These are phyloP conservation scores for Curvularia sp. DNA, from an alignment of 2,329 filamentous ascomycete genomes.

Conservation along the genomic window DNA sequence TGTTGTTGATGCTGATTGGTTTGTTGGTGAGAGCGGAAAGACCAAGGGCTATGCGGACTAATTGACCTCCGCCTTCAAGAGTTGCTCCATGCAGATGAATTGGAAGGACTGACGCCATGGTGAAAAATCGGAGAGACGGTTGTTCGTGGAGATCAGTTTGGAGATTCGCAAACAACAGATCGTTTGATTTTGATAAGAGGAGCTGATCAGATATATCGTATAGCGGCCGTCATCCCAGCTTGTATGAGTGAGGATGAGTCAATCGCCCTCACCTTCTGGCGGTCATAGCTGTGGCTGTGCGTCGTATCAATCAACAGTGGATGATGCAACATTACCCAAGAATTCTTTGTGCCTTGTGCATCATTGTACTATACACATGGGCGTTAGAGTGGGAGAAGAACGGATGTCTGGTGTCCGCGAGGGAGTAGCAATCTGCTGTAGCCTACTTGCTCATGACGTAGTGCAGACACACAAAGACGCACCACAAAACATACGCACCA, in stretches of 20 bases:
- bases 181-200: neutral
- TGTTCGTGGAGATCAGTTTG: no score
- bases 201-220: neutral
- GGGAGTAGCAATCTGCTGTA: neutral
- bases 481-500: neutral
- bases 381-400: neutral
- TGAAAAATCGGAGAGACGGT: neutral
- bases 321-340: neutral
- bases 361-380: neutral
- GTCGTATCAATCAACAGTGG: neutral
- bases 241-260: slow-evolving; percentile 15
- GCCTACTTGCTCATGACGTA: slow-evolving; percentile 5
- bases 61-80: slow-evolving; percentile 68
- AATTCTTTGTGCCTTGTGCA: neutral
- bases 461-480: neutral
- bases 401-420: neutral
- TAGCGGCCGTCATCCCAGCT: neutral
- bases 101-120: slow-evolving; percentile 15
- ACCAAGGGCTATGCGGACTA: slow-evolving; percentile 64
- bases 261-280: neutral
- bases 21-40: slow-evolving; percentile 61
- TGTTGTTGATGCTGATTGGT: slow-evolving; percentile 60
- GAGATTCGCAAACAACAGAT: neutral
- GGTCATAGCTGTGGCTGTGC: neutral
- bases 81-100: slow-evolving; percentile 61